Evolutionary conservation across 2,329 filamentous ascomycete genomes (phyloP), one percentile per base, ranked within the genome.

Genomic region (Ophiosphaerella korrae): DNA sequence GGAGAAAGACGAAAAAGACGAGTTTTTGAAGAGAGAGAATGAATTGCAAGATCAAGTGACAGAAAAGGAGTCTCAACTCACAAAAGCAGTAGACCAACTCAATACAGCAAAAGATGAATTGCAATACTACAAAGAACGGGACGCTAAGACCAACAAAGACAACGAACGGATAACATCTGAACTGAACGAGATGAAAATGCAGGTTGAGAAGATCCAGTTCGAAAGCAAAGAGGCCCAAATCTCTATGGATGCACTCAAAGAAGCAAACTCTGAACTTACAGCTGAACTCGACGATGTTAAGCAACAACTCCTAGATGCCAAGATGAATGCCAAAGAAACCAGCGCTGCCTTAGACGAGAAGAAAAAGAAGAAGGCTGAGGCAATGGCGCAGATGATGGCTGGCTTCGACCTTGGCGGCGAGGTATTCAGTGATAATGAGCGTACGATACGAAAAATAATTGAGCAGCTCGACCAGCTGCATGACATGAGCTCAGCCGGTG

Each of bases 341-440:
- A 92, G 85, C 38, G 92, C 92, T 7, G 88, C 91, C 13, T 79
- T 95, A 16, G 93, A 97, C 64, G 94, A 97, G 77, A 99, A 99
- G 82, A 95, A 97, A 77, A 93, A 92, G 81, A 92, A 92, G 79
- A 99, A 99, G 82, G 91, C 92, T 1, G 94, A 99, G 78, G 94
- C 95, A 77, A 99, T 99, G 94, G 94, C 94, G 37, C 90, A 97
- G 82, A 99, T 99, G 94, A 97, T 99, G 93, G 94, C 94, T 52
- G 92, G 93, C 3, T 97, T 99, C 66, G 93, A 99, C 68, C 84
- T 99, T 31, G 93, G 92, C 38, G 88, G 89, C 42, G 92, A 97
- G 50, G 87, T 95, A 29, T 96, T 97, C 73, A 96, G 92, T 62
- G 89, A 94, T 51, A 96, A 96, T 64, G 94, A 99, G 74, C 84